phyloP scores from a whole-genome alignment of 2,329 filamentous ascomycete species.

The Neopestalotiopsis sp. region DNA sequence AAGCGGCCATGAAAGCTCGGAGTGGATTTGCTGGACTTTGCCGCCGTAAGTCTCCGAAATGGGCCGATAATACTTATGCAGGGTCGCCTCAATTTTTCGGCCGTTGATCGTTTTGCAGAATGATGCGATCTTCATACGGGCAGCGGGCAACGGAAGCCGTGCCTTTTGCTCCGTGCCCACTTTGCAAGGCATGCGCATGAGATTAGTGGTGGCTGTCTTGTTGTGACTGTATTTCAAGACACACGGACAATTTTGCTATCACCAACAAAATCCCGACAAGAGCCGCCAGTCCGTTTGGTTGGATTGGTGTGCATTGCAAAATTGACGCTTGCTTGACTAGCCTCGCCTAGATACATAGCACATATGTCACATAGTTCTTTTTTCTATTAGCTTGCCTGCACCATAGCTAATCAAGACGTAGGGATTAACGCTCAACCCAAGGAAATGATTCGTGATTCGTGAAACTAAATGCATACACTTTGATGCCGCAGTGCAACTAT shows the following conservation, averaged over 20 bases:
- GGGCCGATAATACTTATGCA: background rate
- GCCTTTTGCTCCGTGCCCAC: background rate
- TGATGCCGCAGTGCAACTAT: background rate
- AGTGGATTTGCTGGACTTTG: background rate
- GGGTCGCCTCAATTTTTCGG: background rate
- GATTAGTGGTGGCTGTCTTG: background rate
- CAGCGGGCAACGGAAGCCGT: background rate
- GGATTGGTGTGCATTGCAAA: background rate
- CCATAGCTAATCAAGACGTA: background rate
- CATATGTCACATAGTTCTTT: background rate
- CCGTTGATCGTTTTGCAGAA: background rate
- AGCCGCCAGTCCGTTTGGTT: background rate
- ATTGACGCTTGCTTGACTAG: background rate
- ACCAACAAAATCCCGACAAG: background rate
- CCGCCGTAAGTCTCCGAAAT: background rate
- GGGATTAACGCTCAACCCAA: background rate
- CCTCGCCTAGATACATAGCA: background rate
- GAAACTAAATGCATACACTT: background rate
- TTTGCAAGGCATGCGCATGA: background rate
- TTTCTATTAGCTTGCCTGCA: background rate
- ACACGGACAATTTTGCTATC: slow-evolving; percentile 1
- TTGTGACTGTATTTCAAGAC: background rate
- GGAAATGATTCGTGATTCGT: background rate
- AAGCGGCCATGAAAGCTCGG: background rate
- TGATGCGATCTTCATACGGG: background rate